Conservation (phyloP, 78 protist species). For the Dictyostelium discoideum region dicty_2.7 NC_007090.3:3309001-3309500, state of each 20-base stretch:
- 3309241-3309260: neutral
- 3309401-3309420: slow-evolving; percentile 18
- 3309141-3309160: neutral
- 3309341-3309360: neutral
- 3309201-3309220: neutral
- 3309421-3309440: neutral
- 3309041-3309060: neutral
- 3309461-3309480: slow-evolving; percentile 13
- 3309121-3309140: neutral
- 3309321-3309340: neutral
- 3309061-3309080: neutral
- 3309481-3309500: neutral
- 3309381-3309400: slow-evolving; percentile 18
- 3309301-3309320: neutral
- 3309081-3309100: neutral
- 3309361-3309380: neutral
- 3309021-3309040: neutral
- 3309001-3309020: neutral
- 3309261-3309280: neutral
- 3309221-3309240: slow-evolving; percentile 4
- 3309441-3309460: neutral
- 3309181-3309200: neutral
- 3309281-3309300: neutral
- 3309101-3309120: slow-evolving; percentile 9
- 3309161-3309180: neutral